Evolutionary conservation across 495 filamentous ascomycete genomes (phyloP).

Genomic region (Sabuloglossum arenarium): DNA sequence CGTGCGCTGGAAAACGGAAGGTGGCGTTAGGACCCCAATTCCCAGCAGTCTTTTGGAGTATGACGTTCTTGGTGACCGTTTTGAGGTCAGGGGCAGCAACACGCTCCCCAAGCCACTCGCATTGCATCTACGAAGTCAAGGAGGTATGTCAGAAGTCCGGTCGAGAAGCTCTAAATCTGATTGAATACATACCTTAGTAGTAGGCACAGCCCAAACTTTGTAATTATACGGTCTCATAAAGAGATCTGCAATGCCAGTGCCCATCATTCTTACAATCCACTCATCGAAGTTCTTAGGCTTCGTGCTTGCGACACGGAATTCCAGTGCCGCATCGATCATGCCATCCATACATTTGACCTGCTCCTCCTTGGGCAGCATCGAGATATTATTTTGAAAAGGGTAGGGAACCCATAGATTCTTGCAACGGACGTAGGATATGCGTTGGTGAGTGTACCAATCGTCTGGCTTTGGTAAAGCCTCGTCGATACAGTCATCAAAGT

Average conservation of each 20-base stretch:
- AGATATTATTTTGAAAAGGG: constrained; percentile 99
- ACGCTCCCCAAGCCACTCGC: constrained; percentile 94
- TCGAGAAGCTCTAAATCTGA: constrained; percentile 2
- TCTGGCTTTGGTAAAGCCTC: constrained; percentile 83
- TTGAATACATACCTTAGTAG: constrained; percentile 55
- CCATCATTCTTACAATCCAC: constrained; percentile 92
- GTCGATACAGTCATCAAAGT: constrained; percentile 97
- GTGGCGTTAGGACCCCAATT: constrained; percentile 98
- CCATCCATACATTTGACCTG: constrained; percentile 90
- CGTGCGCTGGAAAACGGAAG: constrained; percentile 92
- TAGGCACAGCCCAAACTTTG: constrained; percentile 99
- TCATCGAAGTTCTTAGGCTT: constrained; percentile 96
- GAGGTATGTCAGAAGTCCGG: neutral
- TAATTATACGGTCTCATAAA: constrained; percentile 99
- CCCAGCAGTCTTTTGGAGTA: constrained; percentile 87
- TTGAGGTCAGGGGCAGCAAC: constrained; percentile 95
- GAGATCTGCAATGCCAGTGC: constrained; percentile 70
- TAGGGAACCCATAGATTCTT: constrained; percentile 93
- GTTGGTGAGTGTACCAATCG: constrained; percentile 96
- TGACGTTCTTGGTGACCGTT: constrained; percentile 81
- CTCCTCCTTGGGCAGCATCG: constrained; percentile 93
- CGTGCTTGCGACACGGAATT: constrained; percentile 60
- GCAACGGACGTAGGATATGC: constrained; percentile 97
- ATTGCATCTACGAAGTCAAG: constrained; percentile 67
- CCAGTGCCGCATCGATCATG: constrained; percentile 87